Conservation (phyloP, 805 yeast species). For the Lipomyces yamadae region DNA sequence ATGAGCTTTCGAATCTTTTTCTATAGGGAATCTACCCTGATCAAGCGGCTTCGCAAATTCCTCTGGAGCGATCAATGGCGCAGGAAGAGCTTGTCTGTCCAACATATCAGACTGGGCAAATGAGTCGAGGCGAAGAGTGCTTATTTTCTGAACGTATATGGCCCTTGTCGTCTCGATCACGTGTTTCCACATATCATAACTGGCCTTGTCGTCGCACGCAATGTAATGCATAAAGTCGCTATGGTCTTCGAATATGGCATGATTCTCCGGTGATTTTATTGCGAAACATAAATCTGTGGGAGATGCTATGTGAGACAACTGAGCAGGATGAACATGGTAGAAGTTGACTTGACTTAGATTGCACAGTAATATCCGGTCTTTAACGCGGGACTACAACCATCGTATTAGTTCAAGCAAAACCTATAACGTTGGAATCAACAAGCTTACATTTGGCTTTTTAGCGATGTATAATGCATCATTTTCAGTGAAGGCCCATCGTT, state of each 20-base stretch:
- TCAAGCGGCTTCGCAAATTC: slow-evolving; percentile 20
- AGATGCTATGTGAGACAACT: slow-evolving; percentile 2
- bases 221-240: slow-evolving; percentile 21
- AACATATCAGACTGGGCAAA: background rate
- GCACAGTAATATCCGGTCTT: slow-evolving; percentile 20
- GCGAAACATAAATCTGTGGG: slow-evolving; percentile 23
- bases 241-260: slow-evolving; percentile 23
- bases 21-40: slow-evolving; percentile 12
- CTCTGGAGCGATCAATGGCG: slow-evolving; percentile 21
- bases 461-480: slow-evolving; percentile 15
- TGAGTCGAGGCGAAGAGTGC: slow-evolving; percentile 12
- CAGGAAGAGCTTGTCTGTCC: background rate
- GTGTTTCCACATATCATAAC: slow-evolving; percentile 27
- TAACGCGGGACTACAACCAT: slow-evolving; percentile 16
- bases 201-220: slow-evolving; percentile 21
- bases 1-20: slow-evolving; percentile 19
- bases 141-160: slow-evolving; percentile 11
- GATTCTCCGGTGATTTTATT: slow-evolving; percentile 18
- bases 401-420: background rate
- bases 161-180: slow-evolving; percentile 17
- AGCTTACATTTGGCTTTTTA: slow-evolving; percentile 19
- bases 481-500: slow-evolving; percentile 27
- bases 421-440: background rate
- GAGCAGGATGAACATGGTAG: slow-evolving; percentile 4
- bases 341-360: slow-evolving; percentile 18